A percentile compares a stretch with the other conserved stretches of the same genome.
Conservation (phyloP, 768 basidiomycete genomes). For the Mycena haematopus region DNA sequence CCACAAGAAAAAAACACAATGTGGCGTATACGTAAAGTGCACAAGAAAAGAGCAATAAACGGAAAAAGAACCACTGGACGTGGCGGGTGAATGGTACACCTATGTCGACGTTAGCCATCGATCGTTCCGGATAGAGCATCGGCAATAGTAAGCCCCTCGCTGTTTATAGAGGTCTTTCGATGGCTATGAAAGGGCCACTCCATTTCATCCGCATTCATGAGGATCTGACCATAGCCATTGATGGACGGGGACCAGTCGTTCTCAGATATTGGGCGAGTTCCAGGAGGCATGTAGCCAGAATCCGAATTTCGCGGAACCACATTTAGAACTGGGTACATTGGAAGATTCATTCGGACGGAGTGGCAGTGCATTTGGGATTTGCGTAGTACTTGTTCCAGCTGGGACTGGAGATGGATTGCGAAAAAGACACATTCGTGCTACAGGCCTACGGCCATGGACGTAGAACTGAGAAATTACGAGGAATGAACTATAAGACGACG, state of each 20-base stretch:
- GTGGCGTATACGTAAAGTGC: too few species aligned
- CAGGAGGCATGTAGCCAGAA: neutral
- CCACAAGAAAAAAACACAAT: too few species aligned
- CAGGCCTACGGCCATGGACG: neutral
- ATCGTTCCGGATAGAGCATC: too few species aligned
- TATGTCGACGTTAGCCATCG: too few species aligned
- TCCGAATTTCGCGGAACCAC: neutral
- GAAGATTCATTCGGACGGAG: neutral
- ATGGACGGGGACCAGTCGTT: neutral
- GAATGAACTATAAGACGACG: neutral
- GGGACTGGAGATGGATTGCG: neutral
- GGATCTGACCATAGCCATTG: neutral
- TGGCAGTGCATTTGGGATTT: neutral
- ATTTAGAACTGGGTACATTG: neutral
- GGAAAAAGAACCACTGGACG: too few species aligned
- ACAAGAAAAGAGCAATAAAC: too few species aligned
- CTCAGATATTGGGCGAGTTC: neutral
- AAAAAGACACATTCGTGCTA: neutral
- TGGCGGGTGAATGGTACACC: too few species aligned
- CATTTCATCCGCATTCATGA: too few species aligned
- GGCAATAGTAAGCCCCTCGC: too few species aligned
- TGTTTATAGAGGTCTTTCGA: too few species aligned
- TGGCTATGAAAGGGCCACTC: too few species aligned
- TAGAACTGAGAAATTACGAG: neutral
- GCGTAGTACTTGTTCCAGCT: neutral